These are phyloP conservation scores for Sporothrix phasma DNA, from an alignment of 2,329 filamentous ascomycete species.

Conservation along the genomic window DNA sequence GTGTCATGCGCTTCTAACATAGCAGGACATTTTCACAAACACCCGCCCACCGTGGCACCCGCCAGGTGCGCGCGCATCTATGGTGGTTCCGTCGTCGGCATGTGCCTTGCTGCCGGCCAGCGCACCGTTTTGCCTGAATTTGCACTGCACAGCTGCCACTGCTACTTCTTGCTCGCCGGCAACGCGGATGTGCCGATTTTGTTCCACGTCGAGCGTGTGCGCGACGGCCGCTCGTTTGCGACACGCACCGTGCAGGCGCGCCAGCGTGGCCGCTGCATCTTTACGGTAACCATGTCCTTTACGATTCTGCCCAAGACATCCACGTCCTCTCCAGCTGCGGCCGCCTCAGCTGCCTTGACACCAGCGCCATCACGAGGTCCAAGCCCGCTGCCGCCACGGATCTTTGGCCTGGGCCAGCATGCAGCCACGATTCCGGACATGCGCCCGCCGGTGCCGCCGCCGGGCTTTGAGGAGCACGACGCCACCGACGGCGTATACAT, in stretches of 20 bases:
- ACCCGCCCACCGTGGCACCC: slow-evolving; percentile 87
- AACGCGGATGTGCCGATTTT: slow-evolving; percentile 76
- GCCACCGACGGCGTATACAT: background rate
- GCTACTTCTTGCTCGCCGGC: slow-evolving; percentile 93
- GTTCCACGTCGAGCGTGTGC: slow-evolving; percentile 89
- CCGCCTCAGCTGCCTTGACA: slow-evolving; percentile 53
- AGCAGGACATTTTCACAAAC: slow-evolving; percentile 78
- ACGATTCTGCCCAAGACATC: slow-evolving; percentile 48
- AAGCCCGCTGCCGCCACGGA: background rate
- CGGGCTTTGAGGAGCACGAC: slow-evolving; percentile 22
- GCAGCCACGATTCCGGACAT: slow-evolving; percentile 16
- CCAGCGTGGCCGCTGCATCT: slow-evolving; percentile 81
- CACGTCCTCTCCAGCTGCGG: slow-evolving; percentile 40
- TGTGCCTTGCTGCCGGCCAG: slow-evolving; percentile 80
- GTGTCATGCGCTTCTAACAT: background rate
- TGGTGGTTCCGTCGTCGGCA: slow-evolving; percentile 85
- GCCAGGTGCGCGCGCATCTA: slow-evolving; percentile 82
- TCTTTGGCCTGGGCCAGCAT: slow-evolving; percentile 4
- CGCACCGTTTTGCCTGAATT: slow-evolving; percentile 74
- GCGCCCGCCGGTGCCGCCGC: slow-evolving; percentile 25
- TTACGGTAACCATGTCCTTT: slow-evolving; percentile 91
- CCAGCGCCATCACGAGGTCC: slow-evolving; percentile 39
- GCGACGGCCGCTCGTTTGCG: slow-evolving; percentile 80
- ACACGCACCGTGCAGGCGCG: slow-evolving; percentile 94
- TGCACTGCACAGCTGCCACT: slow-evolving; percentile 91